phyloP scores from a whole-genome alignment of 73 alveolate species.

The Paramecium tetraurelia region DNA sequence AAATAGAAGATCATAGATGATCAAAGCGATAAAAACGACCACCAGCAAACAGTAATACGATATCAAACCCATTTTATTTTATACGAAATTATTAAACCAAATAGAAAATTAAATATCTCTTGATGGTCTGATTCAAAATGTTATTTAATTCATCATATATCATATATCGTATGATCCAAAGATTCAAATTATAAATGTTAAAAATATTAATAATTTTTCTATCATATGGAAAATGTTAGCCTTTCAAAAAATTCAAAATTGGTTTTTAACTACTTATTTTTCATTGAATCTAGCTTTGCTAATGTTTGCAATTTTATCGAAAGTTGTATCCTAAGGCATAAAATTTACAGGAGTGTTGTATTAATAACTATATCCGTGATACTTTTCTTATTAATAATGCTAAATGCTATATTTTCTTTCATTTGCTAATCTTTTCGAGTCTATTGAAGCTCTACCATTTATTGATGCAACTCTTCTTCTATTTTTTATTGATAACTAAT shows the following conservation, averaged over 20 bases:
- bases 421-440: neutral
- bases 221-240: neutral
- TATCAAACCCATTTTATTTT: neutral
- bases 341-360: neutral
- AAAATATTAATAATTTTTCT: neutral
- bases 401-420: neutral
- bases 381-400: neutral
- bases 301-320: neutral
- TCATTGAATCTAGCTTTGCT: neutral
- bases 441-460: neutral
- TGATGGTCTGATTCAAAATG: neutral
- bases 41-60: conserved; percentile 1
- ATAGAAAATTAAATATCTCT: too few species aligned
- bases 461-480: neutral
- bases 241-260: neutral
- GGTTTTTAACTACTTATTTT: neutral
- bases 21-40: neutral
- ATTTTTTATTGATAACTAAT: neutral
- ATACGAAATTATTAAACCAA: neutral
- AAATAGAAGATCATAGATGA: neutral
- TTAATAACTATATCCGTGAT: neutral
- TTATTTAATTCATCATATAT: neutral
- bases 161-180: neutral
- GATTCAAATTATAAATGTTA: neutral
- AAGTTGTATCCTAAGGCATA: neutral